Base-by-base conservation (phyloP, 2,329 filamentous ascomycete genomes). In the Hypoxylon sp. region DNA sequence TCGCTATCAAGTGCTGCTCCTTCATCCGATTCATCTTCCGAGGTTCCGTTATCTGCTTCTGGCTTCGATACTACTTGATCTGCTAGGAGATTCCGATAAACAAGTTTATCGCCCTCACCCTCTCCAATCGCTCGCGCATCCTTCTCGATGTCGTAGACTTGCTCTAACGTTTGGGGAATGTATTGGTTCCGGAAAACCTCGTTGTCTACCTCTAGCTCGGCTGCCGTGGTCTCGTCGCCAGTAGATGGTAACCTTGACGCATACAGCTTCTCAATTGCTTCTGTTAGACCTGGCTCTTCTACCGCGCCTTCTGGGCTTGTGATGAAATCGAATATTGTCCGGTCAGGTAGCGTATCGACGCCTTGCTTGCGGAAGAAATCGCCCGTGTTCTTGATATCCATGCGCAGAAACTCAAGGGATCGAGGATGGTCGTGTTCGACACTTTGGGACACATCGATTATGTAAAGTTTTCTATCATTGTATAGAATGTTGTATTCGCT, bases 401-500 rank as follows among this genome's bases (percentile, higher is more conserved):
- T 98, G 35, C 96, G 91, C 74, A 99, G 81, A 78, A 99, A 99
- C 78, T 98, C 95, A 31, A 97, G 86, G 1, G 93, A 95, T 64
- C 93, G 88, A 0, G 96, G 96, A 80, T 99, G 96, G 74, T 98
- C 95, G 73, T 97, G 94, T 83, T 98, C 97, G 19, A 99, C 96
- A 77, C 92, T 96, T 83, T 99, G 96, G 62, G 94, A 97, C 47
- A 99, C 96, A 81, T 99, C 96, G 79, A 99, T 99, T 76, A 99
- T 92, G 84, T 93, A 97, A 0, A 98, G 88, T 74, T 88, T 89
- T 65, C 88, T 85, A 63, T 94, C 87, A 83, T 98, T 87, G 83
- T 97, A 99, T 19, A 99, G 87, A 57, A 98, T 89, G 77, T 99
- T 99, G 88, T 99, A 99, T 86, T 99, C 96, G 84, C 93, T 97